phyloP scores from a whole-genome alignment of 75 land plant genomes.

The Pinus tabuliformis region DNA sequence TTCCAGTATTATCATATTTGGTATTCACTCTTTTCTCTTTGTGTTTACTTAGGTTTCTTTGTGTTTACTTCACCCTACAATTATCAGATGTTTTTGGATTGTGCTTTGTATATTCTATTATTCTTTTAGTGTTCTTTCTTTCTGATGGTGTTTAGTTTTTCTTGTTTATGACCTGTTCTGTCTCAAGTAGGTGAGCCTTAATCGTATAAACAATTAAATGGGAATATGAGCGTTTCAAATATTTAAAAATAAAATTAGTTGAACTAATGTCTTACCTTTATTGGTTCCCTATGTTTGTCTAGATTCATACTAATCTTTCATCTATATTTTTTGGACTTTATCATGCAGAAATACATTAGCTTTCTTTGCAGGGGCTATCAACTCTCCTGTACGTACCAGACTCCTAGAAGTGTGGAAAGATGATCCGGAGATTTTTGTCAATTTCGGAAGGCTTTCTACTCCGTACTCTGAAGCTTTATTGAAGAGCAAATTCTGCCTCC shows the following conservation, averaged over 20 bases:
- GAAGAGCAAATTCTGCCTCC: slow-evolving; percentile 76
- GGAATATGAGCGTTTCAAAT: too few relatives aligned
- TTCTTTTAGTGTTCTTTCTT: too few relatives aligned
- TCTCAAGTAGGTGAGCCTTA: too few relatives aligned
- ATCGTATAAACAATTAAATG: too few relatives aligned
- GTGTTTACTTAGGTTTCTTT: too few relatives aligned
- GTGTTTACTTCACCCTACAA: too few relatives aligned
- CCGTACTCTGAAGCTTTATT: slow-evolving; percentile 52
- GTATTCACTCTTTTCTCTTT: too few relatives aligned
- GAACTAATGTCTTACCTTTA: not conserved
- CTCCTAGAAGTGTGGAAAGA: slow-evolving; percentile 52
- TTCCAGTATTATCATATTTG: too few relatives aligned
- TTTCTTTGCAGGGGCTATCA: slow-evolving; percentile 61
- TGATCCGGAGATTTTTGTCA: slow-evolving; percentile 48
- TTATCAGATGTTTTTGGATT: too few relatives aligned
- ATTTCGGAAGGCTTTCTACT: slow-evolving; percentile 32
- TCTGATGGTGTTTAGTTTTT: too few relatives aligned
- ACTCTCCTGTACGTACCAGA: slow-evolving; percentile 50
- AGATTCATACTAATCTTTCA: not conserved
- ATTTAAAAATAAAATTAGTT: not conserved
- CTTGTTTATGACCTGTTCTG: too few relatives aligned
- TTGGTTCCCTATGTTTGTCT: not conserved
- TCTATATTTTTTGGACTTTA: not conserved
- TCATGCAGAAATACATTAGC: slow-evolving; percentile 48
- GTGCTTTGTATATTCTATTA: too few relatives aligned